These are phyloP conservation scores for Nakazawaea populi DNA, from an alignment of 805 yeast genomes.

Conservation along the genomic window DNA sequence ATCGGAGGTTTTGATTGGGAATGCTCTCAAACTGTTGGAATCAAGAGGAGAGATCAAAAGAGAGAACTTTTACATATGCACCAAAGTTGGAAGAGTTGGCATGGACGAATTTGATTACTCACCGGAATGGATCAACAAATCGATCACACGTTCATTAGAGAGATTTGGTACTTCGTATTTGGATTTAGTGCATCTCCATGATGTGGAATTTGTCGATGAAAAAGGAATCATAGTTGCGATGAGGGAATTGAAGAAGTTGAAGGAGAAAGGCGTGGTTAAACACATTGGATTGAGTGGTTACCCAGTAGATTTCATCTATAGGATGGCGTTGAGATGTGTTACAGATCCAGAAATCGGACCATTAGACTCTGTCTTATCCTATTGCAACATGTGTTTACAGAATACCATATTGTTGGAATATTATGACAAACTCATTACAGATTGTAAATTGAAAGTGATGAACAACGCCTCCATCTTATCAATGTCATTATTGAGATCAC, in stretches of 20 bases:
- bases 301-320: slow-evolving; percentile 64
- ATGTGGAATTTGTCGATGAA: slow-evolving; percentile 71
- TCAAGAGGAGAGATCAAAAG: slow-evolving; percentile 41
- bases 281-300: slow-evolving; percentile 83
- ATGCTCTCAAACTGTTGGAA: slow-evolving; percentile 41
- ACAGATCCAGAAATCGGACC: slow-evolving; percentile 43
- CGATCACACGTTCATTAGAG: slow-evolving; percentile 61
- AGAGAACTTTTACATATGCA: slow-evolving; percentile 61
- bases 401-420: slow-evolving; percentile 49
- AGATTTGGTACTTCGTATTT: slow-evolving; percentile 64
- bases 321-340: slow-evolving; percentile 38
- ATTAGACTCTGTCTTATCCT: slow-evolving; percentile 72
- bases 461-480: slow-evolving; percentile 81
- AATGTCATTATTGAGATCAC: slow-evolving; percentile 77
- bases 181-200: slow-evolving; percentile 84
- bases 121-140: slow-evolving; percentile 48
- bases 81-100: slow-evolving; percentile 79
- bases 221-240: slow-evolving; percentile 57
- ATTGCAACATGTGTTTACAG: slow-evolving; percentile 79
- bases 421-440: slow-evolving; percentile 40
- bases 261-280: slow-evolving; percentile 54
- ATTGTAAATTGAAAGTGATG: slow-evolving; percentile 52
- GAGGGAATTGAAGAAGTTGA: slow-evolving; percentile 49
- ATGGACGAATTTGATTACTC: slow-evolving; percentile 73
- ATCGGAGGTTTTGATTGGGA: slow-evolving; percentile 70